phyloP scores from a whole-genome alignment of 2,329 filamentous ascomycete species.

The Bipolaris sorokiniana region DNA sequence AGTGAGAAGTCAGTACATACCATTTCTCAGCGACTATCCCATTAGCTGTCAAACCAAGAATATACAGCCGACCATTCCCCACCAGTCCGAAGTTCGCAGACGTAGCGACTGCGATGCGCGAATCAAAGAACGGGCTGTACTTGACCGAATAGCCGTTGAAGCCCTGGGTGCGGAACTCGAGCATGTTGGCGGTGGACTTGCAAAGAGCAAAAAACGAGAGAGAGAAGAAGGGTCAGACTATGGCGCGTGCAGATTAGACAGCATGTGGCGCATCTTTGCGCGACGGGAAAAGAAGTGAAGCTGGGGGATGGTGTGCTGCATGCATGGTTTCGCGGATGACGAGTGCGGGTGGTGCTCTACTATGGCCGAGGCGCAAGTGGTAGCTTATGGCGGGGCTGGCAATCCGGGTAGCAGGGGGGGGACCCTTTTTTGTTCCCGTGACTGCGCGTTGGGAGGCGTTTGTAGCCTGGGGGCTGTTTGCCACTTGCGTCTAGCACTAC shows the following conservation, averaged over 20 bases:
- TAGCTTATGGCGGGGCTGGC: conserved; percentile 25
- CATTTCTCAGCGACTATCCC: conserved; percentile 86
- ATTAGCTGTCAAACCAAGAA: conserved; percentile 79
- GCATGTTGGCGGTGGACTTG: conserved; percentile 65
- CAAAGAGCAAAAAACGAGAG: background rate
- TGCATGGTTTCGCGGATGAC: conserved; percentile 28
- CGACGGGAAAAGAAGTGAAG: conserved; percentile 13
- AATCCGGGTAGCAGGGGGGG: conserved; percentile 5
- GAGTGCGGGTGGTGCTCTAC: conserved; percentile 8
- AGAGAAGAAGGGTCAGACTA: conserved; percentile 5
- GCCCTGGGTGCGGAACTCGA: conserved; percentile 91
- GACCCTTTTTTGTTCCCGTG: conserved; percentile 21
- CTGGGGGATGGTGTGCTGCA: conserved; percentile 17
- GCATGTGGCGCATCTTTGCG: conserved; percentile 25
- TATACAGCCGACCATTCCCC: conserved; percentile 89
- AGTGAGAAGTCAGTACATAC: conserved; percentile 51
- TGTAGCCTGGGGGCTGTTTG: background rate
- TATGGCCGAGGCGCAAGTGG: conserved; percentile 30
- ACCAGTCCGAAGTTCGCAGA: conserved; percentile 98
- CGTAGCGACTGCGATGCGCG: conserved; percentile 84
- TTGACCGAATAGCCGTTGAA: conserved; percentile 97
- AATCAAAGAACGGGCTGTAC: conserved; percentile 98
- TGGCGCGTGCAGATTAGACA: conserved; percentile 17
- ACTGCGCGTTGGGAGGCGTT: conserved; percentile 14
- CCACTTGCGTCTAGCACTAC: background rate